phyloP scores from a whole-genome alignment of 2,329 filamentous ascomycete species.

The Alternaria gaisen region DNA sequence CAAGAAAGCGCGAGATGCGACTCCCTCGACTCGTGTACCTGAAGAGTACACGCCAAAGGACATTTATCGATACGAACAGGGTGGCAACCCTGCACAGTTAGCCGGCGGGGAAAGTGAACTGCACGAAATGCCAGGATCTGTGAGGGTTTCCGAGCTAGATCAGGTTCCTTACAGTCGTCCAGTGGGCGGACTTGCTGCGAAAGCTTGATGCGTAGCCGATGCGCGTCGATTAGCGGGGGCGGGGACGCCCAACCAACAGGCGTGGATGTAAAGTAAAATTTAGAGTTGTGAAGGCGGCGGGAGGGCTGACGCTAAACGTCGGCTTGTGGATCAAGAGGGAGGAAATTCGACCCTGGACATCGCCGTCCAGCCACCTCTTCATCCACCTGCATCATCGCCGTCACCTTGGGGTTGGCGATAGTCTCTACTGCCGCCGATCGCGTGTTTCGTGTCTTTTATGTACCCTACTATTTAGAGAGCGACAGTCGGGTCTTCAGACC shows the following conservation, averaged over 20 bases:
- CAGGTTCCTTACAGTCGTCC: neutral
- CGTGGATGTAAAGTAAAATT: neutral
- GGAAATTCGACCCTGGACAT: neutral
- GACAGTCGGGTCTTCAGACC: neutral
- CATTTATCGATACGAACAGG: conserved; percentile 4
- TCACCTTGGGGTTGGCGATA: neutral
- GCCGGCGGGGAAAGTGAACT: conserved; percentile 9
- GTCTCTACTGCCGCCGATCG: neutral
- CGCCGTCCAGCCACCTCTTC: neutral
- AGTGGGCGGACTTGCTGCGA: neutral
- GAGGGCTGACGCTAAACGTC: neutral
- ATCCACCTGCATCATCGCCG: neutral
- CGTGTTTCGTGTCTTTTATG: no score
- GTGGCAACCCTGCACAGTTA: neutral
- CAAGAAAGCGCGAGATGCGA: neutral
- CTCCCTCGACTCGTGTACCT: neutral
- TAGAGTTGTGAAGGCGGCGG: neutral
- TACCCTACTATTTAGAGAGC: neutral
- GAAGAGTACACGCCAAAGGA: neutral
- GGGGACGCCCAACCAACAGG: no score
- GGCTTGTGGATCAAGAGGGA: neutral
- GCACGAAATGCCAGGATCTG: conserved; percentile 6
- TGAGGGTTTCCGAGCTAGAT: neutral
- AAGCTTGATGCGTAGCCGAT: neutral
- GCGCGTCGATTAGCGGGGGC: neutral